A percentile compares a stretch with the other conserved stretches of the same genome.
Conservation (phyloP, 345 rosid species). For the Melaleuca quinquenervia region DNA sequence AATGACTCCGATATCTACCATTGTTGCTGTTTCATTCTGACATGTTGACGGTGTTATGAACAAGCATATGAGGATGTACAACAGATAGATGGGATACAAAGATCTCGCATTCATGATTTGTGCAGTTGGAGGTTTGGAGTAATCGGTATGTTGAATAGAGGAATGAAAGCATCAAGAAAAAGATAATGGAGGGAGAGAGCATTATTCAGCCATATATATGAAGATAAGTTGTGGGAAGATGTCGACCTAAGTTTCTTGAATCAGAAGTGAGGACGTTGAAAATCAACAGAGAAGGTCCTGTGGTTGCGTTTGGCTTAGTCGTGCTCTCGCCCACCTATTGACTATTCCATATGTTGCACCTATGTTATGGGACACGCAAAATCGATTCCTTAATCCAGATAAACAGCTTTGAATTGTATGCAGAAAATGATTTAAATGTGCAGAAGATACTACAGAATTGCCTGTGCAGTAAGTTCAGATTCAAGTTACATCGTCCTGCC, state of each 20-base stretch:
- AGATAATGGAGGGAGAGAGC: not conserved
- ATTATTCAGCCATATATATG: not conserved
- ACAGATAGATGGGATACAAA: not conserved
- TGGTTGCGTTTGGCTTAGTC: not conserved
- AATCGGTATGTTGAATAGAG: not conserved
- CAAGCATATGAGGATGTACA: not conserved
- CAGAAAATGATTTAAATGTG: not conserved
- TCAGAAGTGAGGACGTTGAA: not conserved
- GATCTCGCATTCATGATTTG: not conserved
- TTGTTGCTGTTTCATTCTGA: not conserved
- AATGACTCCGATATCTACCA: constrained; percentile 31
- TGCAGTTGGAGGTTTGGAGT: not conserved
- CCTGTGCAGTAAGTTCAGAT: no score
- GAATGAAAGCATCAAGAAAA: not conserved
- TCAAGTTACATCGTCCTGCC: no score
- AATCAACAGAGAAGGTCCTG: not conserved
- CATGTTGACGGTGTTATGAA: not conserved
- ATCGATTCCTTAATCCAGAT: no score
- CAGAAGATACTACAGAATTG: no score
- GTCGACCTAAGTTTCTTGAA: no score
- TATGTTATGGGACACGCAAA: no score
- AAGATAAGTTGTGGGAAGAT: not conserved
- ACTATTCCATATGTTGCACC: no score
- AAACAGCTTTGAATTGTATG: no score
- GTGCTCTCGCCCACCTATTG: not conserved